Evolutionary conservation across 2,329 filamentous ascomycete genomes (phyloP).

Genomic region (Pseudopyricularia cyperi): DNA sequence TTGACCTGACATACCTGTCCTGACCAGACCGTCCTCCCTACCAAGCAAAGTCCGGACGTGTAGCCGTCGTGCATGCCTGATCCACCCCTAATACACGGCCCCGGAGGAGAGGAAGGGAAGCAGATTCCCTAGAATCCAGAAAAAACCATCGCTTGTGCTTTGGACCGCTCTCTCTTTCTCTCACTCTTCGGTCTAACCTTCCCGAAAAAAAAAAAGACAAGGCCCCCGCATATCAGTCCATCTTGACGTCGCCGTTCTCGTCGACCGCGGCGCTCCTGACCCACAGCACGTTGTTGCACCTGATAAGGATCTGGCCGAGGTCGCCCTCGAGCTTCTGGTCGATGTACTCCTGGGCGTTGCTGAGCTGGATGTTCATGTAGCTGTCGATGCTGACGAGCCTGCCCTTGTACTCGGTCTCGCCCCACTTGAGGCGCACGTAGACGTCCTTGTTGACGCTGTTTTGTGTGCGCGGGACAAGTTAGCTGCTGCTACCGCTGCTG

Average conservation of each 20-base stretch:
- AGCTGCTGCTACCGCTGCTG: background rate
- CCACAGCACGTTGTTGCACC: constrained; percentile 85
- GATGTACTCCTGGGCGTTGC: constrained; percentile 83
- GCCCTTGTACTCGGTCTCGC: constrained; percentile 94
- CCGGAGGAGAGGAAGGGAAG: too few relatives aligned
- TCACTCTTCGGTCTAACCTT: background rate
- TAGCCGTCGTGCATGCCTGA: too few relatives aligned
- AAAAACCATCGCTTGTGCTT: too few relatives aligned
- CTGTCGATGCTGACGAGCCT: constrained; percentile 78
- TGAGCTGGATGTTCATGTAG: constrained; percentile 98
- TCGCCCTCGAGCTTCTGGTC: constrained; percentile 73
- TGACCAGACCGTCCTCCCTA: too few relatives aligned
- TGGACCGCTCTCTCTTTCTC: too few relatives aligned
- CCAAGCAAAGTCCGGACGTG: too few relatives aligned
- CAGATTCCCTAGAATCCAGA: too few relatives aligned
- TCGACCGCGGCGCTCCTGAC: constrained; percentile 49
- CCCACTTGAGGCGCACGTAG: constrained; percentile 92
- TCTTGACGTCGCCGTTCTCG: constrained; percentile 40
- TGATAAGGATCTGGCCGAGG: constrained; percentile 81
- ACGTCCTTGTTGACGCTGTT: constrained; percentile 77
- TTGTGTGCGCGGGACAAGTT: background rate
- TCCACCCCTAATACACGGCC: too few relatives aligned
- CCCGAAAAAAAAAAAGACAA: background rate
- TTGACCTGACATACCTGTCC: too few relatives aligned
- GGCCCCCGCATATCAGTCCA: constrained; percentile 32